Evolutionary conservation across 331 rosid species (phyloP), one percentile per base, ranked within the genome.

Genomic region (Quercus lobata): DNA sequence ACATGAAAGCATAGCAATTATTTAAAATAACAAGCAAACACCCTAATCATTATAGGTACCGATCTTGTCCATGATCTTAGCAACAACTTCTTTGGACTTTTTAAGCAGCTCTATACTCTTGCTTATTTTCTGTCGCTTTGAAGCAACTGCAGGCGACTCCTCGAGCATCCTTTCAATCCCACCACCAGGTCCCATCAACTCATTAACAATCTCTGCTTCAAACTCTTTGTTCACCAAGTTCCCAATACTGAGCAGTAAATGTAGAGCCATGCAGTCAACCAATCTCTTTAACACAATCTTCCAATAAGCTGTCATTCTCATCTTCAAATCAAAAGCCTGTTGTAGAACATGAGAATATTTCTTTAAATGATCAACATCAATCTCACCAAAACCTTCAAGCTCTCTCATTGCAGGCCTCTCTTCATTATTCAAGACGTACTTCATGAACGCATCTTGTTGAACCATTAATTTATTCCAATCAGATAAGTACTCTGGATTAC

Each of bases 91-190:
- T 71, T 81, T 84, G 17, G 85, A 83, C 4, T 87, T 84, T 8
- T 46, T 73, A 0, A 91, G 82, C 4, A 82, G 81, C 27, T 74
- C 62, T 0, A 89, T 77, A 57, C 89, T 89, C 8, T 76, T 46
- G 0, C 16, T 58, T 0, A 89, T 82, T 79, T 16, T 89, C 0
- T 49, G 73, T 6, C 91, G 77, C 83, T 89, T 87, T 2, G 74
- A 81, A 14, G 89, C 71, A 8, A 91, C 76, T 0, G 76, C 46
- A 0, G 92, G 91, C 0, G 88, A 77, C 30, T 91, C 90, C 71
- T 81, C 88, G 54, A 89, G 25, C 69, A 89, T 2, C 81, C 84
- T 84, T 41, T 89, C 92, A 17, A 91, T 84, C 0, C 93, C 90
- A 15, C 84, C 82, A 1, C 80, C 82, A 19, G 86, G 61, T 16